These are phyloP conservation scores for Neurospora intermedia DNA, from an alignment of 495 filamentous ascomycete genomes.

Conservation along the genomic window DNA sequence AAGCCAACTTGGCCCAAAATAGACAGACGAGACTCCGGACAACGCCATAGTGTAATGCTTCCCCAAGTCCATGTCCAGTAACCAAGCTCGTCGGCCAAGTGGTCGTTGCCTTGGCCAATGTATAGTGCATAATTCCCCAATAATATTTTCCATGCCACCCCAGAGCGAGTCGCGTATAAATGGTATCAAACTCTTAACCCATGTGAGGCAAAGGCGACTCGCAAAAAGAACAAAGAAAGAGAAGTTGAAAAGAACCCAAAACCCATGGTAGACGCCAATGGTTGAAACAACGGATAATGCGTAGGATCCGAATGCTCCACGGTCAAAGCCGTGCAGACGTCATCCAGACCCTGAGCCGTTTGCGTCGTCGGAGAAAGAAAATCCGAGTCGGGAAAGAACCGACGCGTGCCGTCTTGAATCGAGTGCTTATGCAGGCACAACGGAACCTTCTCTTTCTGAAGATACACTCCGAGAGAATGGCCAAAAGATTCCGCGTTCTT, in stretches of 20 bases:
- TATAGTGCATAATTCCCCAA: background rate
- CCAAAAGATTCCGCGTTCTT: background rate
- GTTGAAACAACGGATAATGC: background rate
- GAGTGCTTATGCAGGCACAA: background rate
- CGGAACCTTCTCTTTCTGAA: background rate
- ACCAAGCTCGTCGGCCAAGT: background rate
- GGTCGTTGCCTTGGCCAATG: background rate
- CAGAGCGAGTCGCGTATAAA: slow-evolving; percentile 1
- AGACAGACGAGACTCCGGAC: background rate
- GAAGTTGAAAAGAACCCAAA: background rate
- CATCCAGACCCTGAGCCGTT: background rate
- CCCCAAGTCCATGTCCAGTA: slow-evolving; percentile 1
- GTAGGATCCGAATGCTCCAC: background rate
- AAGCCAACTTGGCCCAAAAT: slow-evolving; percentile 1
- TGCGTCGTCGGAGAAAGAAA: background rate
- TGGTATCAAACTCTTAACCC: slow-evolving; percentile 4
- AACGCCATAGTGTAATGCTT: slow-evolving; percentile 7
- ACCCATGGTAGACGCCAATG: background rate
- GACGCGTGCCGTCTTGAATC: background rate
- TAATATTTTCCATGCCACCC: background rate
- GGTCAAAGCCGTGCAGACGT: background rate
- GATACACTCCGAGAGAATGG: background rate
- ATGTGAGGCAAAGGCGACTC: background rate
- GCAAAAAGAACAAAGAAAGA: background rate
- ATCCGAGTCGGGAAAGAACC: background rate